Conservation (phyloP, 2,329 filamentous ascomycete species). For the Cercospora zeae-maydis region DNA sequence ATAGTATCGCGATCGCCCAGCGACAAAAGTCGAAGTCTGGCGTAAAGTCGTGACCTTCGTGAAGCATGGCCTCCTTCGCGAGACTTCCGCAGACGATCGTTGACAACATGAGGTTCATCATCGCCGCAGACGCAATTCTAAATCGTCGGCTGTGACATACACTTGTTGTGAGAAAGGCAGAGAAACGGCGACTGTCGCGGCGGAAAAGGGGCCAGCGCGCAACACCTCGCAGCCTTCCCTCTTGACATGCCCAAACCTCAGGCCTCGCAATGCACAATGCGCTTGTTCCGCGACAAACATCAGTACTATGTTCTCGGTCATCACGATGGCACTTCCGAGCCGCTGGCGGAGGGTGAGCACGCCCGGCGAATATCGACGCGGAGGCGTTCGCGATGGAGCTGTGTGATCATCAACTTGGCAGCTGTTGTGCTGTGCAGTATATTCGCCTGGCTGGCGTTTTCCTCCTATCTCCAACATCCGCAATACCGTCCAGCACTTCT, state of each 20-base stretch:
- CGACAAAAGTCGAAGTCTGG: too few species aligned
- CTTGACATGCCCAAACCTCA: not conserved
- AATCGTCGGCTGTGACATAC: too few species aligned
- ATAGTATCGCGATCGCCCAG: too few species aligned
- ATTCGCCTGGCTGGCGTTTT: not conserved
- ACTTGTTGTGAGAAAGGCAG: too few species aligned
- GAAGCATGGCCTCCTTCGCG: too few species aligned
- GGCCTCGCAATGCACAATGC: not conserved
- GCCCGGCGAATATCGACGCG: not conserved
- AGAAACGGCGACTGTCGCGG: not conserved
- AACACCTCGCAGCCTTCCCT: not conserved
- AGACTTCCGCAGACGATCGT: too few species aligned
- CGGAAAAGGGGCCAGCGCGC: not conserved
- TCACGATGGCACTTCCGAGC: not conserved
- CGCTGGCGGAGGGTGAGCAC: not conserved
- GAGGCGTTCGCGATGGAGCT: not conserved
- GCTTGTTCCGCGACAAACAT: not conserved
- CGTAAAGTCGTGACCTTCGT: too few species aligned
- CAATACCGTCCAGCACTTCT: slow-evolving; percentile 12
- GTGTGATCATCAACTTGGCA: not conserved
- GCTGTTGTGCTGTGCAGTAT: not conserved
- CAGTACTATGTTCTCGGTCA: not conserved
- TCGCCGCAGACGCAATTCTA: too few species aligned
- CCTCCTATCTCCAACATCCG: not conserved
- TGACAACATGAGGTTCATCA: too few species aligned